phyloP scores from a whole-genome alignment of 2,329 filamentous ascomycete genomes.

The Monosporascus sp. region DNA sequence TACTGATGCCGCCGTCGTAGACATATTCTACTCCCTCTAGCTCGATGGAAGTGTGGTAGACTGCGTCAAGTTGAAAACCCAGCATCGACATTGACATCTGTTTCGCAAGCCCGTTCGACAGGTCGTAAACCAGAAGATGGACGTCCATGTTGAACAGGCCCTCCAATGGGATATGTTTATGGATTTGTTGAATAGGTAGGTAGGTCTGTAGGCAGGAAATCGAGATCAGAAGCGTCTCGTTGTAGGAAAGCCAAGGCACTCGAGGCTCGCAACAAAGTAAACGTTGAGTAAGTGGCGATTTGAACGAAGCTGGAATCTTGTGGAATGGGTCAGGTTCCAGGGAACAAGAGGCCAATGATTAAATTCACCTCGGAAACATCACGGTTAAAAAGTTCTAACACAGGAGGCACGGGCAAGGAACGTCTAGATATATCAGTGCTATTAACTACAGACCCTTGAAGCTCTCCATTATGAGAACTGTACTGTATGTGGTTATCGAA shows the following conservation, averaged over 20 bases:
- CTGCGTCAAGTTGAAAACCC: constrained; percentile 70
- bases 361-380: too few relatives aligned
- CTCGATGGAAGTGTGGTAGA: constrained; percentile 92
- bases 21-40: constrained; percentile 82
- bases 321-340: too few relatives aligned
- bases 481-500: neutral
- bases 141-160: constrained; percentile 56
- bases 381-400: too few relatives aligned
- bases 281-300: too few relatives aligned
- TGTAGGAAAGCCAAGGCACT: too few relatives aligned
- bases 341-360: too few relatives aligned
- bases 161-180: too few relatives aligned
- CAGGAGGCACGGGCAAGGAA: too few relatives aligned
- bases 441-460: neutral
- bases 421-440: neutral
- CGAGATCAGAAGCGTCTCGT: neutral
- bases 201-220: neutral
- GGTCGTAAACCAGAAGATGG: constrained; percentile 71
- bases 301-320: too few relatives aligned
- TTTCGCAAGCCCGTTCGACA: constrained; percentile 57
- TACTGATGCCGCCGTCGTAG: constrained; percentile 83
- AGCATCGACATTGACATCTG: constrained; percentile 50
- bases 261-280: too few relatives aligned
- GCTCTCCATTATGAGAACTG: too few relatives aligned
- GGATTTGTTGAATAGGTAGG: too few relatives aligned